phyloP scores from a whole-genome alignment of 805 yeast genomes.

The Sugiyamaella boreocaroliniensis region DNA sequence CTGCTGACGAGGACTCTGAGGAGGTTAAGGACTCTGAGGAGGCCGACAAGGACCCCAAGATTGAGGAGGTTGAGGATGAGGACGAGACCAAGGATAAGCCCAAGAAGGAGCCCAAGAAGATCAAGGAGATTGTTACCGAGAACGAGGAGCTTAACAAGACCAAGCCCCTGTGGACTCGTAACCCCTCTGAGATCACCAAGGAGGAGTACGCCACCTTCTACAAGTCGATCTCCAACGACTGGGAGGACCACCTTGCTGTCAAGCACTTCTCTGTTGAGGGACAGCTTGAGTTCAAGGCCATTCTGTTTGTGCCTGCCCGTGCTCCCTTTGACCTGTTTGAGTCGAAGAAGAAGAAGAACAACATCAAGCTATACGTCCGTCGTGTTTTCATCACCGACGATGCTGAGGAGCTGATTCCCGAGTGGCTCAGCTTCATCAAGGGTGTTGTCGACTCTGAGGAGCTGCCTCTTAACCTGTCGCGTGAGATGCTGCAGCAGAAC shows the following conservation, averaged over 20 bases:
- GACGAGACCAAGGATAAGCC: constrained; percentile 65
- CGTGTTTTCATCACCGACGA: constrained; percentile 99
- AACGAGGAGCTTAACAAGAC: constrained; percentile 98
- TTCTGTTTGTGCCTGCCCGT: constrained; percentile 95
- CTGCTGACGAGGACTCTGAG: constrained; percentile 63
- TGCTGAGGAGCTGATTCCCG: constrained; percentile 98
- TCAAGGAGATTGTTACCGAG: constrained; percentile 90
- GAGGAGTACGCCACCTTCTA: constrained; percentile 99
- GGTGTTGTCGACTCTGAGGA: constrained; percentile 99
- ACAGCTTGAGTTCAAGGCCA: constrained; percentile 98
- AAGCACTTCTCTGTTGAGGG: constrained; percentile 99
- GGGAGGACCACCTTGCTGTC: constrained; percentile 99
- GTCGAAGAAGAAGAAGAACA: constrained; percentile 97
- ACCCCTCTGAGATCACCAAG: constrained; percentile 94
- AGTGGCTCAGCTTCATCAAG: constrained; percentile 93
- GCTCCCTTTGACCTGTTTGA: constrained; percentile 99
- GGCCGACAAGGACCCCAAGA: constrained; percentile 62
- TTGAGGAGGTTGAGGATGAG: constrained; percentile 68
- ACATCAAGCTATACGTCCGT: constrained; percentile 97
- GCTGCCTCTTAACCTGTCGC: constrained; percentile 97
- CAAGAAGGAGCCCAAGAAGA: constrained; percentile 76
- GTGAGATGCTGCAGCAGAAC: constrained; percentile 99
- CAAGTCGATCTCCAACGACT: constrained; percentile 98
- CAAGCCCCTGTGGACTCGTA: constrained; percentile 99
- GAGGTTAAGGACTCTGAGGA: constrained; percentile 43